Conservation (phyloP, 2,329 filamentous ascomycete species). For the Paecilomyces niveus region DNA sequence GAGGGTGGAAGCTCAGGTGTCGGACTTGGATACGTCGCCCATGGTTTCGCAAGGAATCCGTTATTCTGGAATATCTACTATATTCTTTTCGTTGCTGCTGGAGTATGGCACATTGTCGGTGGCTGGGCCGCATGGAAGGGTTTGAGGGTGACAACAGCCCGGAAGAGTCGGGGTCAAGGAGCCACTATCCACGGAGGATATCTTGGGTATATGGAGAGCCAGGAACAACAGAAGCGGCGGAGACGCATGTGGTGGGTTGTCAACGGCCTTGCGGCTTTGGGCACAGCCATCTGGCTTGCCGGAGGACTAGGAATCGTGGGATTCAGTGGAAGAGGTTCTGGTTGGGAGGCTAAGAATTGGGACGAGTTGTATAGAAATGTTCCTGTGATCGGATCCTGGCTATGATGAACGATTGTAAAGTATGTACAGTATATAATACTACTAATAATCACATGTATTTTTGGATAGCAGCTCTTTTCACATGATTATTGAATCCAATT, state of each 20-base stretch:
- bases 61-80: slow-evolving; percentile 63
- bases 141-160: slow-evolving; percentile 34
- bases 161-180: slow-evolving; percentile 20
- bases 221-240: slow-evolving; percentile 44
- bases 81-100: slow-evolving; percentile 57
- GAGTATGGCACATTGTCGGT: slow-evolving; percentile 73
- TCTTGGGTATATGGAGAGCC: slow-evolving; percentile 41
- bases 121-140: slow-evolving; percentile 78
- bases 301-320: slow-evolving; percentile 75
- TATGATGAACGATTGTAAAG: slow-evolving; percentile 21
- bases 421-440: background rate
- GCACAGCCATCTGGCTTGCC: slow-evolving; percentile 68
- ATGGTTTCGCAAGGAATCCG: slow-evolving; percentile 72
- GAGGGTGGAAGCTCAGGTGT: slow-evolving; percentile 85
- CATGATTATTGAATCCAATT: too few relatives aligned
- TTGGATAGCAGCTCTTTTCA: background rate
- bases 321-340: slow-evolving; percentile 58
- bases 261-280: slow-evolving; percentile 54
- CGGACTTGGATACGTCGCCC: slow-evolving; percentile 72
- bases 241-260: slow-evolving; percentile 65
- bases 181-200: slow-evolving; percentile 23
- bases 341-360: slow-evolving; percentile 76
- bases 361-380: slow-evolving; percentile 63
- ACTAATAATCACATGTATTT: background rate
- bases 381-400: slow-evolving; percentile 49